Evolutionary conservation across 805 yeast species (phyloP), one percentile per base, ranked within the genome.

Genomic region (Candida vaughaniae): DNA sequence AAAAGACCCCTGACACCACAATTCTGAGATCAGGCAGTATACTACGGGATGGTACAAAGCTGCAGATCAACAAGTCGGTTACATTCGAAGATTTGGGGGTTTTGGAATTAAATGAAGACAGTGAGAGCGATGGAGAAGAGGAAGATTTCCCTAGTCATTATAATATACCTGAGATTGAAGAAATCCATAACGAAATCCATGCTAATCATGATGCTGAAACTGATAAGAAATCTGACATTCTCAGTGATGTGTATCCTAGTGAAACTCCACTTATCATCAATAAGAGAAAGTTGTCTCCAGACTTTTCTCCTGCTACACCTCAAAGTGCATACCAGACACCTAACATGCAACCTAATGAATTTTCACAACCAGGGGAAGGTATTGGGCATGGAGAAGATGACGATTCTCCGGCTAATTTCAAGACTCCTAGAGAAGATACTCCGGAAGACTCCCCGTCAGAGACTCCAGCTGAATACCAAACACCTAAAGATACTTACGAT

Each of bases 241-340:
- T 68, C 17, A 67, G 74, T 43, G 77, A 73, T 31, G 43, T 60
- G 0, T 63, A 52, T 32, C 62, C 66, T 3, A 50, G 48, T 19
- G 66, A 62, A 30, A 43, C 57, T 3, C 71, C 71, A 6, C 51
- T 68, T 29, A 52, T 60, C 3, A 47, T 66, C 25, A 54, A 48
- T 26, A 64, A 66, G 43, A 49, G 47, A 20, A 42, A 45, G 19
- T 14, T 31, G n/a, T 19, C 22, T 27, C 18, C 29, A 3, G 35
- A 28, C 19, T 27, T 29, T 15, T 33, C 44, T 25, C 35, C 48
- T 10, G 31, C 31, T 19, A 42, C 44, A 4, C 42, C 46, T 18
- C 39, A 36, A 16, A 41, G 45, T 20, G 35, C 33, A 35, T 43
- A 43, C 31, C 43, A 40, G 25, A 43, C 38, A 9, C 38, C 38